Conservation (phyloP, 2,329 filamentous ascomycete genomes). For the Aspergillaceae sp. region DNA sequence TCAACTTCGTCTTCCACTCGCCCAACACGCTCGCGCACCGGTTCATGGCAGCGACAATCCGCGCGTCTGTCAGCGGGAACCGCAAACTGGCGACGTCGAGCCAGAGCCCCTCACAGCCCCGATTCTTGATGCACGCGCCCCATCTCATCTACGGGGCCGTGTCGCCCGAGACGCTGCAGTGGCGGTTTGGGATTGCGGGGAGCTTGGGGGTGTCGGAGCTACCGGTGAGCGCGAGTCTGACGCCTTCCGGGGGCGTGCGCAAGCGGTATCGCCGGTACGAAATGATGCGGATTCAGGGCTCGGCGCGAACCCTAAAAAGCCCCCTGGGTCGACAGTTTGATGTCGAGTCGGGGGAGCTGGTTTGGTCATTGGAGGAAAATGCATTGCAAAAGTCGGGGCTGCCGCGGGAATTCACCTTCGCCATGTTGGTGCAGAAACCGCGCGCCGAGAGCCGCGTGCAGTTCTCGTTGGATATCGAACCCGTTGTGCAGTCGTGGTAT, state of each 20-base stretch:
- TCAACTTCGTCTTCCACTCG: conserved; percentile 45
- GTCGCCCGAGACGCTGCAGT: conserved; percentile 41
- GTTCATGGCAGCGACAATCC: conserved; percentile 41
- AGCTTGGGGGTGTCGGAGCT: conserved; percentile 40
- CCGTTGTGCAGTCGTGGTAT: conserved; percentile 33
- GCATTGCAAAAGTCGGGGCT: conserved; percentile 40
- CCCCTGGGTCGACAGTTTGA: conserved; percentile 28
- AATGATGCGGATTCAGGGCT: conserved; percentile 45
- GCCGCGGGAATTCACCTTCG: conserved; percentile 45
- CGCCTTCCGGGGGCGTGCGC: conserved; percentile 34
- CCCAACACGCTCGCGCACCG: conserved; percentile 35
- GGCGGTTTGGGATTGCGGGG: conserved; percentile 41
- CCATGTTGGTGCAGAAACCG: conserved; percentile 41
- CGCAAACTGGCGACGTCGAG: conserved; percentile 2
- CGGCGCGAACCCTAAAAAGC: conserved; percentile 34
- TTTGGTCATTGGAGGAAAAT: conserved; percentile 46
- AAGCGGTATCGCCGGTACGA: conserved; percentile 39
- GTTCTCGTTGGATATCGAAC: conserved; percentile 37
- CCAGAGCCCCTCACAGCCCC: conserved; percentile 2
- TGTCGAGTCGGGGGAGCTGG: conserved; percentile 37
- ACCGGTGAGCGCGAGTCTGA: conserved; percentile 35
- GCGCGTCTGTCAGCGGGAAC: conserved; percentile 21
- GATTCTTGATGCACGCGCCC: conserved; percentile 43
- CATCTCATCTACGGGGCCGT: conserved; percentile 42
- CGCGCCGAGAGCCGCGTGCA: conserved; percentile 29